Base-by-base conservation (phyloP, 2,329 filamentous ascomycete species). In the Celoporthe dispersa region DNA sequence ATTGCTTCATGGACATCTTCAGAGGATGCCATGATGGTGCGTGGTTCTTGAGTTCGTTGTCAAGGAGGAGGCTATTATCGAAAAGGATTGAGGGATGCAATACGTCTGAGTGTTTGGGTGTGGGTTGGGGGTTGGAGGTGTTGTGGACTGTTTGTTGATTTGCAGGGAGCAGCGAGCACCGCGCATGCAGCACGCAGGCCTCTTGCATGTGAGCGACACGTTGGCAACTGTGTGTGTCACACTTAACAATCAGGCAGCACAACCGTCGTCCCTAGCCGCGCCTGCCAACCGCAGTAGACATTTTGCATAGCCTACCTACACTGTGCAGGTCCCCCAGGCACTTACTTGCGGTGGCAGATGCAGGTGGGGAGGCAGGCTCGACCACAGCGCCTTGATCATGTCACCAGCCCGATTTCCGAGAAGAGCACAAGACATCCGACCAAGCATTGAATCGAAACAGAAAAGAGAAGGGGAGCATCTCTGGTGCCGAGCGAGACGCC, bases 1-100 rank as follows among this genome's bases (percentile, higher is more conserved):
- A 65, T 63, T 31, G 51, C 53, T 19, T 39, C 37, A 31, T 60
- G n/a, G n/a, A 41, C n/a, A 33, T 53, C 63, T 19, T 62, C 12
- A 1, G 61, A 57, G 35, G 65, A 61, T 44, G 70, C 35, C 70
- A 71, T 71, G 39, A 7, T 70, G 28, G 14, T 12, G 44, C 6
- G 60, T 25, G 33, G 31, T 63, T 28, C 9, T 25, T 48, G 37
- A 16, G 39, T 31, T 35, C 28, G 19, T 33, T 11, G 57, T 60
- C 31, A n/a, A 60, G 25, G 22, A 9, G 9, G 28, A 60, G 9
- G 16, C 3, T 4, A 31, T n/a, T 6, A 28, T 37, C 8, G 31
- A 59, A 16, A 19, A 28, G 16, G 0, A 28, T 16, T 11, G 44
- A 22, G 44, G n/a, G 44, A n/a, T 48, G 9, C 1, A 48, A n/a